Evolutionary conservation across 257 asterid species (phyloP).

Genomic region (Rehmannia glutinosa): DNA sequence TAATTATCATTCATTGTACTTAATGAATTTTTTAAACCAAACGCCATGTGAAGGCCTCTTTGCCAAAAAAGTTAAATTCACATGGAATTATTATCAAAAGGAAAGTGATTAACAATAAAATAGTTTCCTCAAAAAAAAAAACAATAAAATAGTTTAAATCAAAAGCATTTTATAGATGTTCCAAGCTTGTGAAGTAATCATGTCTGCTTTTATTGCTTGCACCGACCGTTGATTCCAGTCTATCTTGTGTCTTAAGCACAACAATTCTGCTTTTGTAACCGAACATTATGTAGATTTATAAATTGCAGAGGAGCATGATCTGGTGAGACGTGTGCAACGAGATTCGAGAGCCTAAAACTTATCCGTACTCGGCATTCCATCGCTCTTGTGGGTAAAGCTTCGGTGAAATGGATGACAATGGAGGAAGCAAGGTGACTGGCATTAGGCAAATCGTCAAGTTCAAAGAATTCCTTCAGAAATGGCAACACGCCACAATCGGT

Average conservation of each 20-base stretch:
- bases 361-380: too few species aligned
- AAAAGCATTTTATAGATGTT: conserved; percentile 8
- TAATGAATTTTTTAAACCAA: not conserved
- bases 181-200: not conserved
- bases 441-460: conserved; percentile 64
- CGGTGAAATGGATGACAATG: conserved; percentile 37
- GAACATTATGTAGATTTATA: not conserved
- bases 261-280: conserved; percentile 2
- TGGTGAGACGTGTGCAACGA: conserved; percentile 22
- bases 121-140: too few species aligned
- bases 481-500: conserved; percentile 60
- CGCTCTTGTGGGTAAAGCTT: conserved; percentile 4
- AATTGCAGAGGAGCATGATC: conserved; percentile 51
- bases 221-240: not conserved
- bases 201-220: not conserved
- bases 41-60: conserved; percentile 24
- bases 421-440: conserved; percentile 56
- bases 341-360: not conserved
- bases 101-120: conserved; percentile 1
- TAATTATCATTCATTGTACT: conserved; percentile 14
- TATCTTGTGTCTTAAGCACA: too few species aligned
- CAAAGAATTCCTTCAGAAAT: conserved; percentile 58
- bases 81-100: conserved; percentile 13
- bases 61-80: not conserved
- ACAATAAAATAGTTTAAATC: too few species aligned